Percentiles rank a stretch among this genome's conserved stretches.
These are phyloP conservation scores for Solanum pennellii DNA, from an alignment of 257 asterid species.

Conservation along the genomic window DNA sequence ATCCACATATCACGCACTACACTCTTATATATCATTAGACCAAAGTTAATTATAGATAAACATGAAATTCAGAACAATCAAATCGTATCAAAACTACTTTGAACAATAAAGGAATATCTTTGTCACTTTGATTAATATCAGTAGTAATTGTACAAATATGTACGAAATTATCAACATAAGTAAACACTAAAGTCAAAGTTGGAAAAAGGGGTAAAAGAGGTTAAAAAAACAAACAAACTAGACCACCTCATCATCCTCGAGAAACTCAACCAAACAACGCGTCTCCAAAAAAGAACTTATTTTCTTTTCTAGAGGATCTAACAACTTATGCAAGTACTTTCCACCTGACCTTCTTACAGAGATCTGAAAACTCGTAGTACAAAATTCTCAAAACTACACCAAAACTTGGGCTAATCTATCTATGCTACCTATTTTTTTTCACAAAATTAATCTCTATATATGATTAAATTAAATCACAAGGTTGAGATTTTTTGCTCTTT, in stretches of 20 bases:
- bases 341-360: neutral
- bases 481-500: conserved; percentile 11
- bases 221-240: neutral
- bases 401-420: neutral
- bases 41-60: neutral
- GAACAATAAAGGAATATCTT: neutral
- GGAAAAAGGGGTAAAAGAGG: neutral
- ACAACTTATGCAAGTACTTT: neutral
- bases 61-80: neutral
- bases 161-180: neutral
- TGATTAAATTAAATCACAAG: neutral
- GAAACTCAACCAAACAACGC: neutral
- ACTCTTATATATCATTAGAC: neutral
- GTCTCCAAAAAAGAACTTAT: neutral
- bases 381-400: neutral
- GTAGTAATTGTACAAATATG: neutral
- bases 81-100: neutral
- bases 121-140: neutral
- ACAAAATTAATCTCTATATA: neutral
- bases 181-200: neutral
- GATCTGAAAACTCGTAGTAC: neutral
- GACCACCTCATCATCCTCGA: neutral
- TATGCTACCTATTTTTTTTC: neutral
- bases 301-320: too few relatives aligned
- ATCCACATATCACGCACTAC: neutral